These are phyloP conservation scores for Pecoramyces ruminantium DNA, from an alignment of 192 early-diverging fungal species.

Conservation along the genomic window DNA sequence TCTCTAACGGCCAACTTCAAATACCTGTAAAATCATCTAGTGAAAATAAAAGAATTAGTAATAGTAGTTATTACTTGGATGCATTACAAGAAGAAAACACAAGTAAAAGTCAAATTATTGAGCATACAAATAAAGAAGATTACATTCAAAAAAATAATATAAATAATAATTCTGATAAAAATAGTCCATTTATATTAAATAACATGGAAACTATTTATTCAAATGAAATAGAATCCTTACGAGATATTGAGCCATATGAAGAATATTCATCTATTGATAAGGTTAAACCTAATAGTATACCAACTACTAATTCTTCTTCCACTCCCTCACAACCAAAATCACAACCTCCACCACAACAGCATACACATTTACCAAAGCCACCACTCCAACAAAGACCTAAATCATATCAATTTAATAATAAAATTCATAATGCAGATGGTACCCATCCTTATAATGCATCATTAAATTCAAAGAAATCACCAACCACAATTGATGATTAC, in stretches of 20 bases:
- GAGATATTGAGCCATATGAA: neutral
- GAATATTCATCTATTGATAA: neutral
- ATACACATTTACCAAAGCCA: neutral
- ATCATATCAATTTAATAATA: neutral
- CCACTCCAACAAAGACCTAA: neutral
- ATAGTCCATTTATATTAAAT: neutral
- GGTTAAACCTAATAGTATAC: neutral
- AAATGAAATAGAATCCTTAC: neutral
- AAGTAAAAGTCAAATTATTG: neutral
- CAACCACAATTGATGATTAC: neutral
- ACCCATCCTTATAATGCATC: neutral
- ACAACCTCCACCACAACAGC: neutral
- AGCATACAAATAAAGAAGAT: neutral
- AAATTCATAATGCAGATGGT: neutral
- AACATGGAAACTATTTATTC: neutral
- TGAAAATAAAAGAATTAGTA: neutral
- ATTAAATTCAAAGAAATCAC: neutral
- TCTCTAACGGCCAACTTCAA: neutral
- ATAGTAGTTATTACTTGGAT: neutral
- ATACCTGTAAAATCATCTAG: neutral
- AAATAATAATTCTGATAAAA: neutral
- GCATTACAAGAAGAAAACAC: neutral
- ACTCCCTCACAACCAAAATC: neutral
- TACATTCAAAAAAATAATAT: neutral
- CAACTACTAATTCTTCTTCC: neutral